Conservation (phyloP, 331 rosid genomes). For the Pyrus hybrid region DNA sequence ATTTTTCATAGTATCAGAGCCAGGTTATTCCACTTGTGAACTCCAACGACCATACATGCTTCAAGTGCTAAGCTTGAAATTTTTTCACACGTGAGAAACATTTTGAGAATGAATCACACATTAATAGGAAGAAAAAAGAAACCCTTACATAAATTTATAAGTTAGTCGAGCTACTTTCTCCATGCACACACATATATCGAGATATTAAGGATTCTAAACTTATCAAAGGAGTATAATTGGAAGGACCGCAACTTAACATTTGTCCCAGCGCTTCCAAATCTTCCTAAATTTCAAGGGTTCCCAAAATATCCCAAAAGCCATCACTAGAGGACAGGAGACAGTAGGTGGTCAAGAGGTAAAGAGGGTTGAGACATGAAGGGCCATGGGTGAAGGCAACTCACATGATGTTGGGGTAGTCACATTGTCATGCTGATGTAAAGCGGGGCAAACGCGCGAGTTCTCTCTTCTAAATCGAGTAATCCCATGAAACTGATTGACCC, state of each 20-base stretch:
- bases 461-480: slow-evolving; percentile 4
- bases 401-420: slow-evolving; percentile 66
- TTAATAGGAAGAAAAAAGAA: too few species aligned
- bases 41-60: too few species aligned
- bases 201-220: neutral
- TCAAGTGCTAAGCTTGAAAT: too few species aligned
- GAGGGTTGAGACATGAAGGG: slow-evolving; percentile 32
- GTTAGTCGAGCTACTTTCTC: too few species aligned
- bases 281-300: slow-evolving; percentile 15
- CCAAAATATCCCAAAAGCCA: slow-evolving; percentile 18
- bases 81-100: rapidly evolving
- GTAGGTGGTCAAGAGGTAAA: slow-evolving; percentile 45
- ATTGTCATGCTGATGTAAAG: slow-evolving; percentile 33
- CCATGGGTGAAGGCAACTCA: slow-evolving; percentile 60
- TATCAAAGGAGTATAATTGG: neutral
- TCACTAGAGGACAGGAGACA: slow-evolving; percentile 29
- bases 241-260: slow-evolving; percentile 5
- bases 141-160: too few species aligned
- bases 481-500: slow-evolving; percentile 55
- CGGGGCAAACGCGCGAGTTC: slow-evolving; percentile 7
- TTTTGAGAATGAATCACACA: too few species aligned
- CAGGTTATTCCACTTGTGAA: too few species aligned
- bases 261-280: slow-evolving; percentile 7
- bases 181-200: too few species aligned
- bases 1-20: too few species aligned